phyloP scores from a whole-genome alignment of 116 monocot species.

The Zostera marina region DNA sequence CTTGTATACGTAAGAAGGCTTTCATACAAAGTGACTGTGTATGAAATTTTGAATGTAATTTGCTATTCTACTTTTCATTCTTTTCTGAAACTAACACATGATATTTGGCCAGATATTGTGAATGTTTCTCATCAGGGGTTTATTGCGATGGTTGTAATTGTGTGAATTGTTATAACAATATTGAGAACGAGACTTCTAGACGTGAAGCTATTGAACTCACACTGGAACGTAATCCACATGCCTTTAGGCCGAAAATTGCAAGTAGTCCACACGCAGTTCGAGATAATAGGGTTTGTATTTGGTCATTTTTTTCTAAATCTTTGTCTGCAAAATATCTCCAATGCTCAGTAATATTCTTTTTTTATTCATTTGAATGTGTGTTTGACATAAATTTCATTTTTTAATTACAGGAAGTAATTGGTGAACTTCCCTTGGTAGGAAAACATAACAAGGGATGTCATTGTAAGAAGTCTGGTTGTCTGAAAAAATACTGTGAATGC shows the following conservation, averaged over 20 bases:
- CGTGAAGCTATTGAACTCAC: constrained; percentile 82
- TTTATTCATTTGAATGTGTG: neutral
- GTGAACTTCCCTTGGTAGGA: constrained; percentile 48
- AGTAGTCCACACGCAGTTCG: constrained; percentile 58
- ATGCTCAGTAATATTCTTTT: neutral
- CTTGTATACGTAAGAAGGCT: neutral
- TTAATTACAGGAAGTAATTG: constrained; percentile 28
- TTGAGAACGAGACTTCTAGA: constrained; percentile 73
- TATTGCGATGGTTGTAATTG: constrained; percentile 97
- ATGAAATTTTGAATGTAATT: neutral
- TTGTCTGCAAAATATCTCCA: neutral
- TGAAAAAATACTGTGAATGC: constrained; percentile 98
- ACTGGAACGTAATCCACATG: constrained; percentile 83
- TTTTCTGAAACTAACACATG: neutral
- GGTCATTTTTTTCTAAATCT: neutral
- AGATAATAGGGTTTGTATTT: constrained; percentile 44
- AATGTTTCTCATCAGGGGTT: constrained; percentile 88
- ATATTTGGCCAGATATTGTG: constrained; percentile 55
- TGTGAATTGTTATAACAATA: constrained; percentile 78
- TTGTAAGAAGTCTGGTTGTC: constrained; percentile 94
- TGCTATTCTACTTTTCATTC: neutral
- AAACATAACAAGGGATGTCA: constrained; percentile 97
- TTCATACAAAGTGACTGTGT: neutral
- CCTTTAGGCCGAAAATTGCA: constrained; percentile 89
- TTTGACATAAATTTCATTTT: neutral